phyloP scores from a whole-genome alignment of 495 filamentous ascomycete genomes.

The Penicillium salamii region DNA sequence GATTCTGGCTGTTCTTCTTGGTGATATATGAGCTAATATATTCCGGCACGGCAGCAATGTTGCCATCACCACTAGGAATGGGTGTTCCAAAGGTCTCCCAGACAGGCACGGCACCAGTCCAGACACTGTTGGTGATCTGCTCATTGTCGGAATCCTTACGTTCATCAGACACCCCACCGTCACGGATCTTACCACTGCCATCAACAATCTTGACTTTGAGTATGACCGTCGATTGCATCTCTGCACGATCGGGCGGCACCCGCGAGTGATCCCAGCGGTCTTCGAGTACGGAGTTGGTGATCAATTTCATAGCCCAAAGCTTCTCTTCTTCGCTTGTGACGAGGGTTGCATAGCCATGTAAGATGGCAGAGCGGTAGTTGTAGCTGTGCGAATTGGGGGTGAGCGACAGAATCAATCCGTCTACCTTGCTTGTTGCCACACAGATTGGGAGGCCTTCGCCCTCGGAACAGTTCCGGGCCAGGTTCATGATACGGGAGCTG shows the following conservation, averaged over 20 bases:
- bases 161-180: slow-evolving; percentile 68
- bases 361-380: slow-evolving; percentile 82
- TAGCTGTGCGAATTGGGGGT: slow-evolving; percentile 79
- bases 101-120: slow-evolving; percentile 84
- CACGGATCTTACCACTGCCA: slow-evolving; percentile 77
- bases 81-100: slow-evolving; percentile 66
- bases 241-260: slow-evolving; percentile 66
- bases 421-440: slow-evolving; percentile 65
- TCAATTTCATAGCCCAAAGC: slow-evolving; percentile 75
- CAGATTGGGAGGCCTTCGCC: slow-evolving; percentile 58
- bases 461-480: slow-evolving; percentile 49
- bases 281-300: slow-evolving; percentile 72
- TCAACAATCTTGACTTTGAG: slow-evolving; percentile 65
- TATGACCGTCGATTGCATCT: slow-evolving; percentile 76
- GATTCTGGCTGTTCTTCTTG: slow-evolving; percentile 51
- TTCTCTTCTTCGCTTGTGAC: slow-evolving; percentile 71
- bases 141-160: slow-evolving; percentile 61
- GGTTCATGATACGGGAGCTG: slow-evolving; percentile 71
- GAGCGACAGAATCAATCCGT: slow-evolving; percentile 73
- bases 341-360: slow-evolving; percentile 70
- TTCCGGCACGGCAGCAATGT: slow-evolving; percentile 56
- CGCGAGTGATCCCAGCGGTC: slow-evolving; percentile 69
- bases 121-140: slow-evolving; percentile 59
- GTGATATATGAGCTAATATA: slow-evolving; percentile 59
- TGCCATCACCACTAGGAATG: slow-evolving; percentile 60